Base-by-base conservation (phyloP, 1,284 basidiomycete species). In the Quambalaria eucalypti region DNA sequence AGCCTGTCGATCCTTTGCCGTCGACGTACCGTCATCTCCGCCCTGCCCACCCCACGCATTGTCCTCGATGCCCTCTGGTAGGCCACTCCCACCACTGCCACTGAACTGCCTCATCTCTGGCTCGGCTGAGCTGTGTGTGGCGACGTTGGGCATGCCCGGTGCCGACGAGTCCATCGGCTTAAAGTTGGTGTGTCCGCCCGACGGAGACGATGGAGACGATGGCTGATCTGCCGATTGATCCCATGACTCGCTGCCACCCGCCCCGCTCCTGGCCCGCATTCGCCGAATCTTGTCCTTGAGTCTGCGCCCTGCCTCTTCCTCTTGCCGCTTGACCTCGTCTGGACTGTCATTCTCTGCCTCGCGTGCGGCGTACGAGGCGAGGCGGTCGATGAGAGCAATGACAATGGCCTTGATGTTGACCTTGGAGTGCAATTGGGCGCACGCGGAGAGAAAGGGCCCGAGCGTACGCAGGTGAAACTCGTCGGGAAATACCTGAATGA, bases 331-430 rank as follows among this genome's bases (percentile, higher is more conserved):
- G 54, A 67, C 64, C 54, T 72, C 69, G 31, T 75, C 73, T 5
- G 71, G 66, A 26, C 59, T 67, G 55, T 73, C 71, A 51, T 69
- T 74, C 51, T 75, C 73, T 0, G 73, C 71, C 51, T 75, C 73
- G 12, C 73, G 56, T 2, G 69, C 67, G 4, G 73, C 73, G 38
- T 72, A 75, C 7, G 71, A 68, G 19, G 73, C 73, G 23, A 75
- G 59, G 14, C 73, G 68, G 48, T 71, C 69, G 56, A 75, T 75
- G 28, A 75, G 61, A 1, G 69, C 59, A 44, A 75, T 75, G 52
- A 75, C 73, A 51, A 75, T 73, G 55, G 69, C 61, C 61, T 75
- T 75, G 60, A 75, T 71, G 62, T 69, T 75, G 60, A 75, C 73
- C 58, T 71, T 74, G 47, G 73, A 70, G 52, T 74, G 73, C 29